Conservation (phyloP, 345 rosid species). For the Trapa incisa region DNA sequence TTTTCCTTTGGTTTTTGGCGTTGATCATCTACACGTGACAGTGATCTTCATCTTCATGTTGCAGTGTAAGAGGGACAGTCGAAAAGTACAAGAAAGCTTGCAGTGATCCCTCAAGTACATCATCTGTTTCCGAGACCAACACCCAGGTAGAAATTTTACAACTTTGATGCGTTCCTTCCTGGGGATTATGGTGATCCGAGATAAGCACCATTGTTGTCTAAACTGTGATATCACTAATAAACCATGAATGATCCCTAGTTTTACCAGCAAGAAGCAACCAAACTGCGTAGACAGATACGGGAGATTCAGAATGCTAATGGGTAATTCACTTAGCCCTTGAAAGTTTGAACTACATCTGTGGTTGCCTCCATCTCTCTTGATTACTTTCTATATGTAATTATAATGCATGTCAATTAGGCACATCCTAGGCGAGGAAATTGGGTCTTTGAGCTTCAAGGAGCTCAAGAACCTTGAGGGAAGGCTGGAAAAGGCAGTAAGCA, state of each 20-base stretch:
- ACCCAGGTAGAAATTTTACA: slow-evolving; percentile 47
- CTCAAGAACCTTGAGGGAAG: slow-evolving; percentile 65
- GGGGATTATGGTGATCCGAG: background rate
- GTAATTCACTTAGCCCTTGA: slow-evolving; percentile 13
- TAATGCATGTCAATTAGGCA: slow-evolving; percentile 25
- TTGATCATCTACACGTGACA: background rate
- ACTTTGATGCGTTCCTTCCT: background rate
- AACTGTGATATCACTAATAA: background rate
- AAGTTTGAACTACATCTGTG: background rate
- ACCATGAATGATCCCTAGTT: slow-evolving; percentile 21
- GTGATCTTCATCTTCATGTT: slow-evolving; percentile 1
- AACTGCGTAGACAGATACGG: slow-evolving; percentile 61
- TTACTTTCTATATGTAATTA: background rate
- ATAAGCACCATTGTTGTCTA: no score
- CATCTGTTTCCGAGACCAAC: slow-evolving; percentile 64
- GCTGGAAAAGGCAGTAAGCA: slow-evolving; percentile 72
- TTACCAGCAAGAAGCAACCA: slow-evolving; percentile 85
- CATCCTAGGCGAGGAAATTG: slow-evolving; percentile 74
- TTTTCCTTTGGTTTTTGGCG: background rate
- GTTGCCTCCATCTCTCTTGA: background rate
- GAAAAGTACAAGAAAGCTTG: slow-evolving; percentile 82
- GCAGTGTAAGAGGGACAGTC: slow-evolving; percentile 71
- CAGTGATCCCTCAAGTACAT: slow-evolving; percentile 44
- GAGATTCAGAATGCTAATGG: slow-evolving; percentile 65
- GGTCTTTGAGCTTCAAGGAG: slow-evolving; percentile 48